Conservation (phyloP, 306 rosid genomes). For the Fragaria iinumae region DNA sequence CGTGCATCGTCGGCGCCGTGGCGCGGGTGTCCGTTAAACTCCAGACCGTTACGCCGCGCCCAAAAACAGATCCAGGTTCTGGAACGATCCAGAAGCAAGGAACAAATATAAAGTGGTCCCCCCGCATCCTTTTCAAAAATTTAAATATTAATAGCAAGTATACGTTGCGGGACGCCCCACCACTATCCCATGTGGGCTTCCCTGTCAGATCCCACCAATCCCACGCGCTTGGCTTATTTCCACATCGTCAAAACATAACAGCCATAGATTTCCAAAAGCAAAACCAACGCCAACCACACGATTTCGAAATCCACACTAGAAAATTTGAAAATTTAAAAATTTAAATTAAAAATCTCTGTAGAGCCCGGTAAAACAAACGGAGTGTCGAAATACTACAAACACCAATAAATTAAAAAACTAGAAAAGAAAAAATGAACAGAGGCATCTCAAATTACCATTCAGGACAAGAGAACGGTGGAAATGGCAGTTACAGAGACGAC, state of each 20-base stretch:
- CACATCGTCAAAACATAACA: neutral
- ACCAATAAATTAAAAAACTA: neutral
- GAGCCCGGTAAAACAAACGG: conserved; percentile 31
- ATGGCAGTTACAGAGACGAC: conserved; percentile 35
- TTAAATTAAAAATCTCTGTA: conserved; percentile 23
- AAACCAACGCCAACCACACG: neutral
- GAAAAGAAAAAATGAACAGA: conserved; percentile 6
- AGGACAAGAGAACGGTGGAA: conserved; percentile 47
- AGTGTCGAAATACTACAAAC: conserved; percentile 17
- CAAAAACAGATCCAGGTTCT: conserved; percentile 20
- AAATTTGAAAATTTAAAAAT: conserved; percentile 25
- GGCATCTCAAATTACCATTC: conserved; percentile 35
- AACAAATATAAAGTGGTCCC: conserved; percentile 20
- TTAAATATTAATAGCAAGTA: neutral
- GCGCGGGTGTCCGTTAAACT: neutral
- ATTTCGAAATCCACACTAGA: conserved; percentile 9
- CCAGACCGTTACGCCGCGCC: conserved; percentile 32
- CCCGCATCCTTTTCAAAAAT: neutral
- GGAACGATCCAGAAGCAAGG: conserved; percentile 19
- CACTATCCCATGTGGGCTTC: conserved; percentile 31
- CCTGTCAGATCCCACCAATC: conserved; percentile 19
- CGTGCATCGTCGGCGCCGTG: neutral
- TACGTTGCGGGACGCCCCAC: neutral
- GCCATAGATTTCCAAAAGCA: conserved; percentile 6
- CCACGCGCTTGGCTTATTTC: neutral